phyloP scores from a whole-genome alignment of 352 stramenopile species.

The Pythium rishiriense region DNA sequence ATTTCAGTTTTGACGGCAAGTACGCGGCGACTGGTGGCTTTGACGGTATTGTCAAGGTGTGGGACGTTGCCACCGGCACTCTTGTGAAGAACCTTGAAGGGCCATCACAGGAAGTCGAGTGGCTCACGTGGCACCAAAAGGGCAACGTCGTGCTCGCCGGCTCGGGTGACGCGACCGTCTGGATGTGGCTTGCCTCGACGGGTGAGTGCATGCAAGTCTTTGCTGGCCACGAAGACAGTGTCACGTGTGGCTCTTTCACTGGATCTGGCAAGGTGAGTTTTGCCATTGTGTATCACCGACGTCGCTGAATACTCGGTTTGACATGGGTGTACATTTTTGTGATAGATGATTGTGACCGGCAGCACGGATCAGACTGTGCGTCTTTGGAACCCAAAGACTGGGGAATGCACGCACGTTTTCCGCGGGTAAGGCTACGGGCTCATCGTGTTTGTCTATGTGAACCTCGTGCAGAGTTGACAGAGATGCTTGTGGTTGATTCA shows the following conservation, averaged over 20 bases:
- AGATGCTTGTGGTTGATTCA: constrained; percentile 19
- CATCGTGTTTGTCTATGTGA: neutral
- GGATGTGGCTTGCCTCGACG: constrained; percentile 94
- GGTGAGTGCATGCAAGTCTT: constrained; percentile 98
- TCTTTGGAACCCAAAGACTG: constrained; percentile 96
- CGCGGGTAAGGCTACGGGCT: constrained; percentile 43
- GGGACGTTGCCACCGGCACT: constrained; percentile 80
- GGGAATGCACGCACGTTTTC: constrained; percentile 91
- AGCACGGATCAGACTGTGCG: constrained; percentile 93
- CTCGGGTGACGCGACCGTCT: constrained; percentile 87
- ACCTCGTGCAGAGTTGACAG: neutral
- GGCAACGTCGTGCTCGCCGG: constrained; percentile 89
- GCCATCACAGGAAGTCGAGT: constrained; percentile 90
- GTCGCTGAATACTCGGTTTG: neutral
- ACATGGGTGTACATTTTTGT: neutral
- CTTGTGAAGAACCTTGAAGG: constrained; percentile 85
- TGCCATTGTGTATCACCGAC: neutral
- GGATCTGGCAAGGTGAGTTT: constrained; percentile 89
- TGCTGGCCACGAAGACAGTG: constrained; percentile 94
- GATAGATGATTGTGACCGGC: constrained; percentile 91
- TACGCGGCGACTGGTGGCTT: constrained; percentile 86
- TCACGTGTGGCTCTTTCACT: constrained; percentile 94
- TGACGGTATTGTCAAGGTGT: constrained; percentile 88
- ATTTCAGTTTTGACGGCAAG: constrained; percentile 88
- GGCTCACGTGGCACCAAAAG: constrained; percentile 90